Percentiles rank a stretch among this genome's conserved stretches.
These are phyloP conservation scores for Scutellaria barbata DNA, from an alignment of 257 asterid genomes.

Conservation along the genomic window DNA sequence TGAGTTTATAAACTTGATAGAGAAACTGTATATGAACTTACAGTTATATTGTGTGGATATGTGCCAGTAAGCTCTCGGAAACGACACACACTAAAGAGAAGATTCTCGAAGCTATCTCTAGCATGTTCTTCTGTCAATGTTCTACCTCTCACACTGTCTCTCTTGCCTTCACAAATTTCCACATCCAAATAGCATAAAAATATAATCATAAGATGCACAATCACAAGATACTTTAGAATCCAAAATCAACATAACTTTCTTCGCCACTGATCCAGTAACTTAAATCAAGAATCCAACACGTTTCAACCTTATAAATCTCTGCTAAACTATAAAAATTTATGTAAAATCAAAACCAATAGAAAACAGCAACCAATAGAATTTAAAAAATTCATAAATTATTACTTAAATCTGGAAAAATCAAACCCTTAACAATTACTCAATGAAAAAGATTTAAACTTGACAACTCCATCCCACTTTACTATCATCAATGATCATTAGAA, in stretches of 20 bases:
- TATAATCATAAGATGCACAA: slow-evolving; percentile 5
- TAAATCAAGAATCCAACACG: neutral
- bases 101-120: slow-evolving; percentile 90
- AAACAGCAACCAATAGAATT: slow-evolving; percentile 16
- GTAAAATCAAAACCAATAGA: neutral
- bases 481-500: slow-evolving; percentile 33
- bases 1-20: slow-evolving; percentile 1
- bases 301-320: neutral
- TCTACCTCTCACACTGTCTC: slow-evolving; percentile 66
- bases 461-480: neutral
- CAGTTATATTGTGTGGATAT: slow-evolving; percentile 88
- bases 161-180: slow-evolving; percentile 54
- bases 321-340: neutral
- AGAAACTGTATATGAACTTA: slow-evolving; percentile 45
- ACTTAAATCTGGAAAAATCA: neutral
- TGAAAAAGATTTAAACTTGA: neutral
- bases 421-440: neutral
- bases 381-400: neutral
- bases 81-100: slow-evolving; percentile 86
- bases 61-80: slow-evolving; percentile 94
- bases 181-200: neutral
- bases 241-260: neutral
- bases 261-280: neutral
- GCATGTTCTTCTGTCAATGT: slow-evolving; percentile 89
- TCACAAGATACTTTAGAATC: slow-evolving; percentile 10